These are phyloP conservation scores for Podila epigama DNA, from an alignment of 192 early-diverging fungal genomes.

Conservation along the genomic window DNA sequence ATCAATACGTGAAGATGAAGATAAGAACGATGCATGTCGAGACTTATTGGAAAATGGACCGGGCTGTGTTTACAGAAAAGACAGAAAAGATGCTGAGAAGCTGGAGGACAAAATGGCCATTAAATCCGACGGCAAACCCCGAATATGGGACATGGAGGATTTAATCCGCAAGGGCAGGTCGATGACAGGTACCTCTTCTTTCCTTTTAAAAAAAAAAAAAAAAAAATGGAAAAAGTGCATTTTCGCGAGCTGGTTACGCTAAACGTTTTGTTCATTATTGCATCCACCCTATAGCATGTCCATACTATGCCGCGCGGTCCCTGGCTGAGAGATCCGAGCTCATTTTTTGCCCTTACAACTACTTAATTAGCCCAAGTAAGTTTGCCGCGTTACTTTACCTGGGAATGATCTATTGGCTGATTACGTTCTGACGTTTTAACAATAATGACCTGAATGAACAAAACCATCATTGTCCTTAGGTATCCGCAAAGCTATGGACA, in stretches of 20 bases:
- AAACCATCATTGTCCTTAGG: not conserved
- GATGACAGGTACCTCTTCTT: slow-evolving; percentile 7
- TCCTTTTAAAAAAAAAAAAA: too few species aligned
- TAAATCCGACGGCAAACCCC: not conserved
- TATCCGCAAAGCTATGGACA: slow-evolving; percentile 58
- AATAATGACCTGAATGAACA: too few species aligned
- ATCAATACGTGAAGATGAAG: slow-evolving; percentile 21
- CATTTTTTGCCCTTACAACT: slow-evolving; percentile 71
- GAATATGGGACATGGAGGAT: slow-evolving; percentile 41
- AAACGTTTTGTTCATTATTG: too few species aligned
- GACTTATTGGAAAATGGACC: slow-evolving; percentile 40
- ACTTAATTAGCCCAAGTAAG: slow-evolving; percentile 61
- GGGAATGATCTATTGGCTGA: too few species aligned
- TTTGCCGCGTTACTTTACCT: too few species aligned
- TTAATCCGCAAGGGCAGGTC: slow-evolving; percentile 5
- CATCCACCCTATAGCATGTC: slow-evolving; percentile 58
- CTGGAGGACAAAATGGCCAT: not conserved
- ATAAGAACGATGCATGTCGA: slow-evolving; percentile 52
- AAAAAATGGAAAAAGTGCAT: too few species aligned
- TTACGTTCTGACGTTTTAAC: too few species aligned
- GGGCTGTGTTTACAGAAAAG: slow-evolving; percentile 48
- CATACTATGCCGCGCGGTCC: slow-evolving; percentile 62
- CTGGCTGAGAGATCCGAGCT: slow-evolving; percentile 56
- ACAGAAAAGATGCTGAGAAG: slow-evolving; percentile 10
- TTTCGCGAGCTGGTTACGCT: too few species aligned